These are phyloP conservation scores for Ganoderma boninense DNA, from an alignment of 1,284 basidiomycete species.

Conservation along the genomic window DNA sequence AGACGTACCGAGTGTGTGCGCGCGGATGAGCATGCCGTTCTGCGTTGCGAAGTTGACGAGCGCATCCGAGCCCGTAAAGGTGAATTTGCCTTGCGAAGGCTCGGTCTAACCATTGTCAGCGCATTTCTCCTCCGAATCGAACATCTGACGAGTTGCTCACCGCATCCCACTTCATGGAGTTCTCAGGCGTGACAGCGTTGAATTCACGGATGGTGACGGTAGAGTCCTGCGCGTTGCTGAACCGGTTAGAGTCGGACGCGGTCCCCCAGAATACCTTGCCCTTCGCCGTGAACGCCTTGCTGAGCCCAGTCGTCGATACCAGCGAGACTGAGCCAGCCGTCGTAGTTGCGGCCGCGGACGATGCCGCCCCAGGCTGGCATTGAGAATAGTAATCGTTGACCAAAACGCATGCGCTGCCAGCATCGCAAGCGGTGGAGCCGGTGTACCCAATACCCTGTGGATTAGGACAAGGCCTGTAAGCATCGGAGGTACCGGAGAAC, in stretches of 20 bases:
- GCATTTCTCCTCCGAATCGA: not conserved
- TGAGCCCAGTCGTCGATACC: slow-evolving; percentile 33
- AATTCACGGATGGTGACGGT: slow-evolving; percentile 43
- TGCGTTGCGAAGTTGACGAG: slow-evolving; percentile 56
- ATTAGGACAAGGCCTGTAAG: not conserved
- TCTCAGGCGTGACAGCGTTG: slow-evolving; percentile 46
- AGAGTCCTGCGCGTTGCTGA: slow-evolving; percentile 40
- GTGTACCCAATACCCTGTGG: slow-evolving; percentile 32
- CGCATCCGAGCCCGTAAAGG: slow-evolving; percentile 49
- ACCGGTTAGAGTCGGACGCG: slow-evolving; percentile 38
- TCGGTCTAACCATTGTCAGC: slow-evolving; percentile 8
- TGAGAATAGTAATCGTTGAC: slow-evolving; percentile 38
- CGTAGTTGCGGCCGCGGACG: slow-evolving; percentile 19
- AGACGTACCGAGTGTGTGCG: slow-evolving; percentile 50
- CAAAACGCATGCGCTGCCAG: slow-evolving; percentile 31
- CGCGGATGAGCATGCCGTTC: slow-evolving; percentile 56
- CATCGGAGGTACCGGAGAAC: not conserved
- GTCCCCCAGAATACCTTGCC: slow-evolving; percentile 42
- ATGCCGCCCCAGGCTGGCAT: slow-evolving; percentile 33
- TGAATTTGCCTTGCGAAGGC: slow-evolving; percentile 46
- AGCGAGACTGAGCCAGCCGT: slow-evolving; percentile 12
- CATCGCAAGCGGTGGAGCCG: slow-evolving; percentile 36
- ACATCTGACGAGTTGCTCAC: slow-evolving; percentile 24
- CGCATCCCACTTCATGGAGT: slow-evolving; percentile 51
- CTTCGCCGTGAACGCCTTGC: slow-evolving; percentile 36